A percentile compares a stretch with the other conserved stretches of the same genome.
Conservation (phyloP, 768 basidiomycete genomes). For the Tubosaeta sp. region DNA sequence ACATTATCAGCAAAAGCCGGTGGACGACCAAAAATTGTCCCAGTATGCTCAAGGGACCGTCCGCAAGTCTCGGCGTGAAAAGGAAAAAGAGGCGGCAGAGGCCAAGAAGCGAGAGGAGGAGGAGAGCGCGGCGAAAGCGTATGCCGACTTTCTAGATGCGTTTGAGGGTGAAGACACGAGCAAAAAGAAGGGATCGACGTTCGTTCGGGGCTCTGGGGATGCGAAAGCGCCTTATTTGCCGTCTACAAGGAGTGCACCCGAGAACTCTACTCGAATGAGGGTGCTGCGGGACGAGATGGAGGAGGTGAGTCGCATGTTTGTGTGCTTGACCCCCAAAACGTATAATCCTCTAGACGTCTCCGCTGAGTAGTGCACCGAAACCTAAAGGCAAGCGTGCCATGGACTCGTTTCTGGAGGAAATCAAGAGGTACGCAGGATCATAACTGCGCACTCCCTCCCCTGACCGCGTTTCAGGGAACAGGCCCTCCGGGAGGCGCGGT, state of each 20-base stretch:
- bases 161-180: slow-evolving; percentile 69
- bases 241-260: slow-evolving; percentile 28
- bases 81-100: slow-evolving; percentile 90
- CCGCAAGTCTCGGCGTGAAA: slow-evolving; percentile 87
- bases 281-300: slow-evolving; percentile 32
- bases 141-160: slow-evolving; percentile 79
- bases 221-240: slow-evolving; percentile 40
- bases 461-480: slow-evolving; percentile 66
- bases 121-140: slow-evolving; percentile 70
- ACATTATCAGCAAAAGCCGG: slow-evolving; percentile 70
- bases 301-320: slow-evolving; percentile 23
- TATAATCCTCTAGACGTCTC: slow-evolving; percentile 44
- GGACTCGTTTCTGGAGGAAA: slow-evolving; percentile 95
- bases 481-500: slow-evolving; percentile 83
- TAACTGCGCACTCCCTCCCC: background rate
- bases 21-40: slow-evolving; percentile 82
- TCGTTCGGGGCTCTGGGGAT: slow-evolving; percentile 56
- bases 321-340: background rate
- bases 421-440: slow-evolving; percentile 66
- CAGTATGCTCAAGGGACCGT: slow-evolving; percentile 84
- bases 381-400: slow-evolving; percentile 94
- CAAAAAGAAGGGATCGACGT: slow-evolving; percentile 51
- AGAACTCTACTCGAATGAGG: slow-evolving; percentile 30
- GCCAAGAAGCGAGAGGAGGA: slow-evolving; percentile 85
- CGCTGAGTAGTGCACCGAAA: slow-evolving; percentile 53